These are phyloP conservation scores for Avena eriantha DNA, from an alignment of 176 grass and related monocot genomes.

Conservation along the genomic window DNA sequence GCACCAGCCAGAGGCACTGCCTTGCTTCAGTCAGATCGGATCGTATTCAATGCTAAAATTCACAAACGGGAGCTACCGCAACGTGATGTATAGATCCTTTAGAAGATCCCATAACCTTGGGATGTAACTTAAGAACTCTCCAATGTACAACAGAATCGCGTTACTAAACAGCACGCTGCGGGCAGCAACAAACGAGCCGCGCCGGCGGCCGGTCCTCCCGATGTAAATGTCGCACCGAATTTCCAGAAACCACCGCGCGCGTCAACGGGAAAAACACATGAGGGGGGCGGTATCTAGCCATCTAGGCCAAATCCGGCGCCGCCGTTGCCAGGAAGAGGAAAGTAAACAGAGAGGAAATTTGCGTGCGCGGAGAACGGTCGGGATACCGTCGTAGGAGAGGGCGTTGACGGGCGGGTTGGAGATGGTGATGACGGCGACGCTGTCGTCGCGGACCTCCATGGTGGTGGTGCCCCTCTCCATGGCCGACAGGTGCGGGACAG, in stretches of 20 bases:
- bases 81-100: background rate
- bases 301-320: conserved; percentile 14
- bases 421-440: conserved; percentile 85
- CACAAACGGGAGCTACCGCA: background rate
- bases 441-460: conserved; percentile 81
- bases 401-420: conserved; percentile 87
- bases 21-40: background rate
- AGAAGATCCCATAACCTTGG: background rate
- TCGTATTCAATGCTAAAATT: background rate
- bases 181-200: background rate
- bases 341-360: background rate
- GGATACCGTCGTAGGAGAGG: conserved; percentile 66
- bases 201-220: background rate
- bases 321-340: background rate
- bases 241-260: background rate
- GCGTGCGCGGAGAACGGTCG: background rate
- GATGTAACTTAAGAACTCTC: background rate
- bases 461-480: conserved; percentile 64
- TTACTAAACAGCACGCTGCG: background rate
- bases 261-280: background rate
- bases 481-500: background rate
- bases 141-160: background rate
- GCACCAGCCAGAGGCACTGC: background rate
- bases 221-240: background rate
- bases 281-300: background rate